Evolutionary conservation across 108 stramenopile genomes (phyloP).

Genomic region (Poteriospumella lacustris): DNA sequence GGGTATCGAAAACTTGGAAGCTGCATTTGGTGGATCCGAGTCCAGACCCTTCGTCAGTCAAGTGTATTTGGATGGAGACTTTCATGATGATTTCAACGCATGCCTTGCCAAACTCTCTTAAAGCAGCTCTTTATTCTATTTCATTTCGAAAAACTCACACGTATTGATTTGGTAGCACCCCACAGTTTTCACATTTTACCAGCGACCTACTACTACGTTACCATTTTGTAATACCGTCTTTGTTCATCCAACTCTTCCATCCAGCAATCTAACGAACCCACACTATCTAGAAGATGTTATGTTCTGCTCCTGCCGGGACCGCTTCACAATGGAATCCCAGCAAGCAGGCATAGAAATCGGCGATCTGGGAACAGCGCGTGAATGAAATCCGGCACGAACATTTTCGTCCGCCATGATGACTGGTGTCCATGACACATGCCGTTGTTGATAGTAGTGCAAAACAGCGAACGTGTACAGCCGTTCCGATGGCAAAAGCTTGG

Average conservation of each 20-base stretch:
- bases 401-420: background rate
- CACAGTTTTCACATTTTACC: no score
- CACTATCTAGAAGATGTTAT: no score
- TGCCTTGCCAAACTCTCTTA: no score
- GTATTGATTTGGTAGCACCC: no score
- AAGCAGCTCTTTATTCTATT: no score
- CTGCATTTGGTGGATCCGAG: background rate
- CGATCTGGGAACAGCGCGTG: background rate
- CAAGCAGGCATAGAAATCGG: background rate
- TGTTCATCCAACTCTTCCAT: no score
- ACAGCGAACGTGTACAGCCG: background rate
- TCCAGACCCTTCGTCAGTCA: background rate
- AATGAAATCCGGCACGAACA: background rate
- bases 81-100: background rate
- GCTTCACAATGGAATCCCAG: background rate
- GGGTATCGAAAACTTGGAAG: background rate
- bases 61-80: background rate
- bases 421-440: conserved; percentile 13
- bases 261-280: no score
- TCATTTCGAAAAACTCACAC: background rate
- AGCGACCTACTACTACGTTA: no score
- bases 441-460: conserved; percentile 23
- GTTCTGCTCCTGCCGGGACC: background rate
- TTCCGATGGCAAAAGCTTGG: background rate
- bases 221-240: no score